Conservation (phyloP, 192 early-diverging fungal species). For the Coemansia sp. region DNA sequence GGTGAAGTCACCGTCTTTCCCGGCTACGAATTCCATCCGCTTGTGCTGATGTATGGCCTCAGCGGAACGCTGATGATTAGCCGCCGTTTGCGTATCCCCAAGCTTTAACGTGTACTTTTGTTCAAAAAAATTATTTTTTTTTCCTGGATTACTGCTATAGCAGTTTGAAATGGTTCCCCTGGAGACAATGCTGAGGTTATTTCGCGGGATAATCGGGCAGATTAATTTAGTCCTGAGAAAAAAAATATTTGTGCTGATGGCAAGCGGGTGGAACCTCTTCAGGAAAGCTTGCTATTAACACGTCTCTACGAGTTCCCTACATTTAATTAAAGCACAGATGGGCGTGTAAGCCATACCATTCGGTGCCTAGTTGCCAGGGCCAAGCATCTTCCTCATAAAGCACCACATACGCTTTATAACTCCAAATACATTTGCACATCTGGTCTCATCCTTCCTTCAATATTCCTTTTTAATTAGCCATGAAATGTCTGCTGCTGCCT, state of each 20-base stretch:
- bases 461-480: slow-evolving; percentile 1
- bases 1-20: slow-evolving; percentile 56
- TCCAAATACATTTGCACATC: too few relatives aligned
- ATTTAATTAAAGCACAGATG: slow-evolving; percentile 1
- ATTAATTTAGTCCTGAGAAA: too few relatives aligned
- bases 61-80: slow-evolving; percentile 83
- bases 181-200: too few relatives aligned
- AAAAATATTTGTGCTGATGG: background rate
- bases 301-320: slow-evolving; percentile 3
- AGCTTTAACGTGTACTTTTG: slow-evolving; percentile 47
- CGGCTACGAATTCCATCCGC: slow-evolving; percentile 75
- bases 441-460: background rate
- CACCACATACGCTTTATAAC: background rate
- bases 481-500: slow-evolving; percentile 20
- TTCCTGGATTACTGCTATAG: background rate
- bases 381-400: slow-evolving; percentile 1
- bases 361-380: too few relatives aligned
- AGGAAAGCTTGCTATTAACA: background rate
- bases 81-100: slow-evolving; percentile 71
- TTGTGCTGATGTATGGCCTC: slow-evolving; percentile 71
- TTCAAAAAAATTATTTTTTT: slow-evolving; percentile 4
- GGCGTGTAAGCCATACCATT: background rate
- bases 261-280: slow-evolving; percentile 3
- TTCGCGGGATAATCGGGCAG: too few relatives aligned
- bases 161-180: slow-evolving; percentile 2